Evolutionary conservation across 2,329 filamentous ascomycete species (phyloP), one percentile per base, ranked within the genome.

Genomic region (Talaromyces sp.): DNA sequence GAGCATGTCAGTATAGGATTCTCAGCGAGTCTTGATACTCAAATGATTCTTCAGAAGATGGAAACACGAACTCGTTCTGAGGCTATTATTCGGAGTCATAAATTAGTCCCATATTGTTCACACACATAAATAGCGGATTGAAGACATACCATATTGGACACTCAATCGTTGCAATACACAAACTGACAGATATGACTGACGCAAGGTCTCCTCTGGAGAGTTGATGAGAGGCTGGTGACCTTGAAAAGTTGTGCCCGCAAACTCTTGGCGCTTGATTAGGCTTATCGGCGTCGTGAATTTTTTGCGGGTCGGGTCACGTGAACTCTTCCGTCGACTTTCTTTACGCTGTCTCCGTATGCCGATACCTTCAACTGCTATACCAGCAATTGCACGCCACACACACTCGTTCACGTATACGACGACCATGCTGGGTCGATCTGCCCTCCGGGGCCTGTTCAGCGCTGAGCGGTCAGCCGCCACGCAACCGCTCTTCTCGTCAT

Each of bases 51-150:
- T 57, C 64, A 64, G 63, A 22, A 30, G 17, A 52, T 3, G 42
- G 64, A 61, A 57, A 57, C 66, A 75, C 75, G 70, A 71, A 77
- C 75, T 78, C 75, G 75, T 78, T 78, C 73, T 78, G 75, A 73
- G 75, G 75, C 75, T 67, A 61, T 58, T 58, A 17, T 9, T 32
- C 4, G 8, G 9, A 44, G 10, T 22, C 11, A 56, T 55, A 7
- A 25, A 53, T 60, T 60, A 60, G 59, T 51, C 17, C 9, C 36
- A 39, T 4, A 32, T 10, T 32, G 17, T 10, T 13, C 13, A 25
- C 39, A 22, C 19, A 17, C 11, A 25, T 28, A 1, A 58, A 15
- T 3, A 51, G 11, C 28, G 4, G 9, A 51, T 28, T 22, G 28
- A 25, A 56, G 2, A 51, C 58, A 19, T 60, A 60, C 59, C 59